phyloP scores from a whole-genome alignment of 2,329 filamentous ascomycete species.

The Aspergillus sergii region DNA sequence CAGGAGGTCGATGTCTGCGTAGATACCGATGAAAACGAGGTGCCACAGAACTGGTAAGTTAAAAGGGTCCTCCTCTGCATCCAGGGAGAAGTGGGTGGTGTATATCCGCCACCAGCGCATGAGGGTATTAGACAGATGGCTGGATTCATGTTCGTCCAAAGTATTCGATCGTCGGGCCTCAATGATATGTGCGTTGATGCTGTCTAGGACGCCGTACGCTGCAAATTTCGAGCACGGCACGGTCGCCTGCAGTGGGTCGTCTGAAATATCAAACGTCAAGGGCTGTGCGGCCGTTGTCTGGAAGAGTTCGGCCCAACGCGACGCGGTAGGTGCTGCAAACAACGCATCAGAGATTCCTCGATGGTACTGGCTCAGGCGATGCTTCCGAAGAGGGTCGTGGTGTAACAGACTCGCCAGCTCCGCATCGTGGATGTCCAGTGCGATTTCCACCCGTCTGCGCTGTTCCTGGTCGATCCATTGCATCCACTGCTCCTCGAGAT shows the following conservation, averaged over 20 bases:
- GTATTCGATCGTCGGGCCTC: too few species aligned
- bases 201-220: too few species aligned
- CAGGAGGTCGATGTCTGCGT: constrained; percentile 31
- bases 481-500: constrained; percentile 22
- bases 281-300: not conserved
- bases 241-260: constrained; percentile 23
- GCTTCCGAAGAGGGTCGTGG: too few species aligned
- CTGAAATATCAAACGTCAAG: constrained; percentile 11
- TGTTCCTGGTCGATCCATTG: constrained; percentile 31
- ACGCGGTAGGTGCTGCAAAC: too few species aligned
- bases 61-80: constrained; percentile 18
- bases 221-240: not conserved
- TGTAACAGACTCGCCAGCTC: constrained; percentile 29
- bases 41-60: constrained; percentile 35
- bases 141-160: not conserved
- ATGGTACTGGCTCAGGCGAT: too few species aligned
- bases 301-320: too few species aligned
- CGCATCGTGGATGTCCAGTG: constrained; percentile 31
- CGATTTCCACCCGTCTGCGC: constrained; percentile 29
- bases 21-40: constrained; percentile 29
- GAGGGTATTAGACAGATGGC: constrained; percentile 15
- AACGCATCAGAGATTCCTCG: too few species aligned
- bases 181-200: too few species aligned
- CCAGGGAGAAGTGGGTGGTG: constrained; percentile 1
- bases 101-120: constrained; percentile 28